Percentiles rank a stretch among this genome's conserved stretches.
These are phyloP conservation scores for Penicillium riverlandense DNA, from an alignment of 495 filamentous ascomycete species.

Conservation along the genomic window DNA sequence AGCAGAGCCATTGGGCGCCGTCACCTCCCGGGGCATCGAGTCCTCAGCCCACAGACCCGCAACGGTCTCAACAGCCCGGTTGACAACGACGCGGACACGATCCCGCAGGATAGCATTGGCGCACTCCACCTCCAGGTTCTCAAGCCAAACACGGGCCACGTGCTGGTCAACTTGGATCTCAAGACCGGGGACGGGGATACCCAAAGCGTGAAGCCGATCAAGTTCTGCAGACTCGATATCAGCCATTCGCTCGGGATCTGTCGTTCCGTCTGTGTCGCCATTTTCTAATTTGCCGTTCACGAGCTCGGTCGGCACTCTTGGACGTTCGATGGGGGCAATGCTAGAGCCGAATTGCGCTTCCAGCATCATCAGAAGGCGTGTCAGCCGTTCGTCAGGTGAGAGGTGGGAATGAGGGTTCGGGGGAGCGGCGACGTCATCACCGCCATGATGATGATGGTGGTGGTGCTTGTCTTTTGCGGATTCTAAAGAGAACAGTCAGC, in stretches of 20 bases:
- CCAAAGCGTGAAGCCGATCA: constrained; percentile 65
- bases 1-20: constrained; percentile 12
- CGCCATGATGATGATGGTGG: constrained; percentile 49
- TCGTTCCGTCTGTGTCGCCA: constrained; percentile 21
- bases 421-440: constrained; percentile 19
- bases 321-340: constrained; percentile 63
- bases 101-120: constrained; percentile 63
- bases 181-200: constrained; percentile 83
- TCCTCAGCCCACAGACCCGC: constrained; percentile 60
- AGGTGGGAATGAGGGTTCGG: constrained; percentile 67
- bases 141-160: constrained; percentile 83
- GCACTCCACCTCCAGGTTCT: constrained; percentile 85
- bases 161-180: constrained; percentile 84
- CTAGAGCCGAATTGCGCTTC: constrained; percentile 90
- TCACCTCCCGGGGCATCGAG: constrained; percentile 13
- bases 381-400: constrained; percentile 64
- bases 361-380: constrained; percentile 87
- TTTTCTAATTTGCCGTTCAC: constrained; percentile 34
- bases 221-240: constrained; percentile 55
- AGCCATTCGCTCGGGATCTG: constrained; percentile 35
- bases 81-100: constrained; percentile 79
- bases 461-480: constrained; percentile 51
- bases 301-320: constrained; percentile 42
- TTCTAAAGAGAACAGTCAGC: constrained; percentile 24
- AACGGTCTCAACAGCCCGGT: constrained; percentile 84